A percentile compares a stretch with the other conserved stretches of the same genome.
phyloP scores from a whole-genome alignment of 441 rosid species.

The Lepidium campestre region DNA sequence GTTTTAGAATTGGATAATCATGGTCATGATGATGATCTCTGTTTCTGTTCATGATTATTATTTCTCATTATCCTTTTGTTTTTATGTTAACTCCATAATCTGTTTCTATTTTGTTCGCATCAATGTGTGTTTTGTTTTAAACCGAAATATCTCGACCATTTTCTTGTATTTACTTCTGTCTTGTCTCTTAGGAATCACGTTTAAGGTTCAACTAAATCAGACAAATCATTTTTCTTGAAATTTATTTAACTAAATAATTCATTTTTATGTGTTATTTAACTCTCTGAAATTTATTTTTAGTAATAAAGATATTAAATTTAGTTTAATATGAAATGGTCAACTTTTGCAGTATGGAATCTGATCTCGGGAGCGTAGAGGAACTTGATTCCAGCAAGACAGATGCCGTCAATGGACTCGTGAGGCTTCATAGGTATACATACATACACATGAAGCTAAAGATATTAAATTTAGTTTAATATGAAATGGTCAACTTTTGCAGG shows the following conservation, averaged over 20 bases:
- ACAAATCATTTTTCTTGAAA: not conserved
- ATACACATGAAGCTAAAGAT: too few species aligned
- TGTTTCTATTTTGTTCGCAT: not conserved
- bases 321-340: slow-evolving; percentile 5
- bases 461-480: too few species aligned
- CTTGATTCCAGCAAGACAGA: slow-evolving; percentile 31
- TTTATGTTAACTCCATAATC: not conserved
- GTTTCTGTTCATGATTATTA: not conserved
- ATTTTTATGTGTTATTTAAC: not conserved
- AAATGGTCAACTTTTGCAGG: too few species aligned
- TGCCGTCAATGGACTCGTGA: too few species aligned
- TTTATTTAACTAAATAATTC: not conserved
- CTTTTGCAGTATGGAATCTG: slow-evolving; percentile 46
- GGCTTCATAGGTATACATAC: too few species aligned
- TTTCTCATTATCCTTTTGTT: not conserved
- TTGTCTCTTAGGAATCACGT: not conserved
- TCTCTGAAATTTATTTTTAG: not conserved
- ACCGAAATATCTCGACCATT: not conserved
- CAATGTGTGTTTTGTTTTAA: not conserved
- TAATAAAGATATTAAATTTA: not conserved
- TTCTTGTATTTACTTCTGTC: not conserved
- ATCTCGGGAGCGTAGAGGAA: slow-evolving; percentile 52
- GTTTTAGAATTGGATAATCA: not conserved
- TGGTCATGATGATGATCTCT: not conserved
- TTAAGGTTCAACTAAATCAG: not conserved